phyloP scores from a whole-genome alignment of 495 filamentous ascomycete species.

The Ascodesmis nigricans region DNA sequence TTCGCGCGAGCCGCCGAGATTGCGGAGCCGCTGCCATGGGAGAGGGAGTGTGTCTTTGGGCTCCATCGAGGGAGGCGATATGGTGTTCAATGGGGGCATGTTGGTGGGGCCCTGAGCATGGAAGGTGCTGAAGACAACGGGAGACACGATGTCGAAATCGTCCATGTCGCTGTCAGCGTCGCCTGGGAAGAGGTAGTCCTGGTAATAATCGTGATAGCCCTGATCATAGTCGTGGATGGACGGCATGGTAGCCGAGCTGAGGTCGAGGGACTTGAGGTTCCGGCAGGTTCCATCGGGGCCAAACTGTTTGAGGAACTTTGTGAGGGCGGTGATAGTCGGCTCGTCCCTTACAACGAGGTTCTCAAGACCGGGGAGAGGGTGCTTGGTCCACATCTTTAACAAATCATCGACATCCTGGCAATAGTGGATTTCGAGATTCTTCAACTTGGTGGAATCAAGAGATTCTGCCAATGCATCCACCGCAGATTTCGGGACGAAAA shows the following conservation, averaged over 20 bases:
- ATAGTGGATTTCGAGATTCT: slow-evolving; percentile 1
- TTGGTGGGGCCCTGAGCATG: too few relatives aligned
- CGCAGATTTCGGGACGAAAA: neutral
- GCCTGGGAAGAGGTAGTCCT: too few relatives aligned
- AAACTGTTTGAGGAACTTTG: slow-evolving; percentile 6
- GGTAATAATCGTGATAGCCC: too few relatives aligned
- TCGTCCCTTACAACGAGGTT: slow-evolving; percentile 1
- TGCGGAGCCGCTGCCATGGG: neutral
- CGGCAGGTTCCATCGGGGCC: slow-evolving; percentile 4
- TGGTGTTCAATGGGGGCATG: too few relatives aligned
- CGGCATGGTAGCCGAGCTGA: too few relatives aligned
- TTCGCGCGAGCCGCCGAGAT: neutral
- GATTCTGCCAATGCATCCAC: slow-evolving; percentile 1
- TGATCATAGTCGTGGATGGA: too few relatives aligned
- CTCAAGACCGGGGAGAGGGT: slow-evolving; percentile 1
- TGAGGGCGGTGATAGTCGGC: neutral
- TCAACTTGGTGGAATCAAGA: neutral
- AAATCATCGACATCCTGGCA: slow-evolving; percentile 3
- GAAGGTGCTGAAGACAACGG: too few relatives aligned
- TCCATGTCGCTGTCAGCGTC: too few relatives aligned
- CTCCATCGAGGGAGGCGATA: too few relatives aligned
- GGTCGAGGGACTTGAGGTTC: slow-evolving; percentile 3
- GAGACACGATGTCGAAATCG: too few relatives aligned
- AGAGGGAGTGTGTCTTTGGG: too few relatives aligned
- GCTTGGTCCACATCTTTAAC: neutral